Evolutionary conservation across 768 basidiomycete genomes (phyloP).

Genomic region (Pleurotus tuber-regium): DNA sequence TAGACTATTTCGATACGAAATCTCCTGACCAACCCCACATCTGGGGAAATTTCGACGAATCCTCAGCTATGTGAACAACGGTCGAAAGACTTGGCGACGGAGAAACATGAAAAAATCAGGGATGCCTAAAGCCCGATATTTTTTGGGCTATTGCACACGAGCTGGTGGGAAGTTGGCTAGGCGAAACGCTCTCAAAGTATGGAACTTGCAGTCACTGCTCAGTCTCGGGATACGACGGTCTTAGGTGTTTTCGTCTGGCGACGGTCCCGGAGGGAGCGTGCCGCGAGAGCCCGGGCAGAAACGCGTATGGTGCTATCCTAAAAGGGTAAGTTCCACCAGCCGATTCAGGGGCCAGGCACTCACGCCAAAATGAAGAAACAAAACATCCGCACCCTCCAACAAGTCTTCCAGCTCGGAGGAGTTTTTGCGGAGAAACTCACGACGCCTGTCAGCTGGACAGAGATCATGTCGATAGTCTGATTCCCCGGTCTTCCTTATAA

Average conservation of each 20-base stretch:
- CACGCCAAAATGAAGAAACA: slow-evolving; percentile 8
- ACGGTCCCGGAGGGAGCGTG: too few relatives aligned
- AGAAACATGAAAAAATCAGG: slow-evolving; percentile 6
- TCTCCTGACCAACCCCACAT: slow-evolving; percentile 6
- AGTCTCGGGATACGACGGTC: background rate
- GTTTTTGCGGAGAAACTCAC: slow-evolving; percentile 42
- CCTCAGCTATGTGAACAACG: background rate
- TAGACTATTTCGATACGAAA: slow-evolving; percentile 1
- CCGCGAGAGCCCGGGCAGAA: too few relatives aligned
- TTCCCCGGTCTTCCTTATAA: slow-evolving; percentile 25
- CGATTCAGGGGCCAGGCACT: slow-evolving; percentile 3
- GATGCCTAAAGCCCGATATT: background rate
- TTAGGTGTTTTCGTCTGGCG: too few relatives aligned
- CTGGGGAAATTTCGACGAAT: slow-evolving; percentile 9
- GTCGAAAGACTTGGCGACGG: slow-evolving; percentile 6
- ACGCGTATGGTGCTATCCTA: too few relatives aligned
- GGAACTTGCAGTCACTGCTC: background rate
- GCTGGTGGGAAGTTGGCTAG: background rate
- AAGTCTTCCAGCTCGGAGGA: slow-evolving; percentile 9
- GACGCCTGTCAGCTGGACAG: slow-evolving; percentile 30
- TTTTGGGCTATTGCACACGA: slow-evolving; percentile 4
- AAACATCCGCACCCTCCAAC: background rate
- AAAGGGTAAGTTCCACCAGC: too few relatives aligned
- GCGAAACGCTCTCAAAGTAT: too few relatives aligned
- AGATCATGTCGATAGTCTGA: slow-evolving; percentile 19